A percentile compares a stretch with the other conserved stretches of the same genome.
phyloP scores from a whole-genome alignment of 768 basidiomycete species.

The Lentinus tigrinus region DNA sequence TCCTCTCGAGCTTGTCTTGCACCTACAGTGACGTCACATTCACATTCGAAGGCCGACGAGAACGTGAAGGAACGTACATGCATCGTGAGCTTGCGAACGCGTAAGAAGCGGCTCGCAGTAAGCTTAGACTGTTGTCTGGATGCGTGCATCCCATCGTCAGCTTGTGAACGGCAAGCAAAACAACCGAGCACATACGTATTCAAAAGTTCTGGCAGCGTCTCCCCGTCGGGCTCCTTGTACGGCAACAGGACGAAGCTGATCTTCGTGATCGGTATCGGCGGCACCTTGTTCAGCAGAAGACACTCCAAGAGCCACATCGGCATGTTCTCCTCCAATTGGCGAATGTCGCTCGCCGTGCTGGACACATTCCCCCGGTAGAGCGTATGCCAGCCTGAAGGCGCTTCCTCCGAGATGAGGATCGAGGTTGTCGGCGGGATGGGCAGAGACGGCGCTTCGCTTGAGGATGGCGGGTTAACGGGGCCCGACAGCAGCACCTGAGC shows the following conservation, averaged over 20 bases:
- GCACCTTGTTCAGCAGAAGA: constrained; percentile 64
- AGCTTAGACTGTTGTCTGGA: constrained; percentile 75
- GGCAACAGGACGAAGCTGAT: constrained; percentile 89
- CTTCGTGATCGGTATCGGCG: constrained; percentile 59
- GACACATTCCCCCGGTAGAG: constrained; percentile 74
- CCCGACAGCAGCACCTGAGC: constrained; percentile 54
- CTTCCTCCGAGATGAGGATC: constrained; percentile 82
- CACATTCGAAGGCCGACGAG: background rate
- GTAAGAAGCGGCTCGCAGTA: constrained; percentile 82
- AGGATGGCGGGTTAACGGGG: constrained; percentile 62
- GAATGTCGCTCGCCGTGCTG: constrained; percentile 51
- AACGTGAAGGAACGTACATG: constrained; percentile 56
- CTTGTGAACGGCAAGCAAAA: background rate
- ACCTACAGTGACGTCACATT: constrained; percentile 45
- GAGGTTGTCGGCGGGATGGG: constrained; percentile 57
- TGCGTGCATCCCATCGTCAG: background rate
- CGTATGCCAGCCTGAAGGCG: constrained; percentile 67
- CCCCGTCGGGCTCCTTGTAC: constrained; percentile 56
- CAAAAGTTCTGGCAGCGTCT: constrained; percentile 76
- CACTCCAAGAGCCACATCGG: constrained; percentile 91
- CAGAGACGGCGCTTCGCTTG: constrained; percentile 70
- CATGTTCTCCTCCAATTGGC: constrained; percentile 68
- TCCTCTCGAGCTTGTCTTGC: constrained; percentile 75
- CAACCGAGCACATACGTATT: constrained; percentile 63
- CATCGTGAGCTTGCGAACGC: constrained; percentile 77